Conservation (phyloP, 75 land plant species). For the Chamaecyparis obtusa region DNA sequence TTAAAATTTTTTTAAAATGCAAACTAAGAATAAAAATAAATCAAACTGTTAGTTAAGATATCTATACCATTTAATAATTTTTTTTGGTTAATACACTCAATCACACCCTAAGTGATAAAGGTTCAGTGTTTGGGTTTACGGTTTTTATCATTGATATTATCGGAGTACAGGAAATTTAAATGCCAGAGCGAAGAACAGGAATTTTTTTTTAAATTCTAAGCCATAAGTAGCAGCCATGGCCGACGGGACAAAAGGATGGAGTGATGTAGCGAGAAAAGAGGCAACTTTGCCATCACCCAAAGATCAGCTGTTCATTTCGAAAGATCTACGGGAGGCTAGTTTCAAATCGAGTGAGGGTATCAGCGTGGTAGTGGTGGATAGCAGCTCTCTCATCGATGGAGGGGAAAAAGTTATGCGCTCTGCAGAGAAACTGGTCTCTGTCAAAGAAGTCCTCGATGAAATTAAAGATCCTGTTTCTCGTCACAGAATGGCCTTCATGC, state of each 20-base stretch:
- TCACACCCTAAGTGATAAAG: too few species aligned
- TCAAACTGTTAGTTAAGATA: too few species aligned
- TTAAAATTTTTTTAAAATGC: too few species aligned
- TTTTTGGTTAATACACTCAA: too few species aligned
- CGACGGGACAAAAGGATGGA: not conserved
- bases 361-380: conserved; percentile 77
- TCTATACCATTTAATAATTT: too few species aligned
- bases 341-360: conserved; percentile 39
- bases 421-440: conserved; percentile 64
- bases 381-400: conserved; percentile 78
- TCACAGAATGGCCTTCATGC: conserved; percentile 53
- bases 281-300: not conserved
- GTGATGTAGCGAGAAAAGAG: not conserved
- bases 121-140: too few species aligned
- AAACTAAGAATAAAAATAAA: too few species aligned
- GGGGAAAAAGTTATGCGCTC: conserved; percentile 36
- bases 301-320: not conserved
- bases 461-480: conserved; percentile 87
- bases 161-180: too few species aligned
- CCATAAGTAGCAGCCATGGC: conserved; percentile 11
- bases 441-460: conserved; percentile 71
- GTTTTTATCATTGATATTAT: too few species aligned
- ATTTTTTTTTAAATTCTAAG: too few species aligned
- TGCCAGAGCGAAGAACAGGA: too few species aligned
- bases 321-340: not conserved